Evolutionary conservation across 2,329 filamentous ascomycete species (phyloP).

Genomic region (Cladosporium sp.): DNA sequence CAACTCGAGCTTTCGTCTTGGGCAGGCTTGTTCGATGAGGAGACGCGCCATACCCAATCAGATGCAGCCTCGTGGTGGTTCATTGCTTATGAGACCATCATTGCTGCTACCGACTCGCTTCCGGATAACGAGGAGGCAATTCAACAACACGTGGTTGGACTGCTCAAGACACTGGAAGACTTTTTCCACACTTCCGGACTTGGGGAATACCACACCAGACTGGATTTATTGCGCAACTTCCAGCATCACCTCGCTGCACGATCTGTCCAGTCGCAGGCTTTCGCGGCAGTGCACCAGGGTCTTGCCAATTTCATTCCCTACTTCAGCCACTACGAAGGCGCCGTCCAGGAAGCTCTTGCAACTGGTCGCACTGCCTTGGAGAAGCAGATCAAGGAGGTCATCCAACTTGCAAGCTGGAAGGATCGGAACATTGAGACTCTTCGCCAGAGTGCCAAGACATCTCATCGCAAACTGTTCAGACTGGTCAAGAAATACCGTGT

Average conservation of each 20-base stretch:
- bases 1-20: slow-evolving; percentile 87
- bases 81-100: slow-evolving; percentile 82
- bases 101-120: slow-evolving; percentile 46
- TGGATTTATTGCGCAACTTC: slow-evolving; percentile 34
- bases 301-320: slow-evolving; percentile 71
- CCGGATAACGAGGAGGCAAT: slow-evolving; percentile 9
- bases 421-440: slow-evolving; percentile 91
- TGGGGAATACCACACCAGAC: slow-evolving; percentile 69
- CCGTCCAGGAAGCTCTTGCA: slow-evolving; percentile 58
- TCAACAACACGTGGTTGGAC: slow-evolving; percentile 6
- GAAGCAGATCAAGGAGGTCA: slow-evolving; percentile 86
- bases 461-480: slow-evolving; percentile 87
- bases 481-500: slow-evolving; percentile 84
- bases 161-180: slow-evolving; percentile 53
- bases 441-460: slow-evolving; percentile 80
- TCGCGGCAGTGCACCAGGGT: slow-evolving; percentile 56
- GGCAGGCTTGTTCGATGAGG: slow-evolving; percentile 80
- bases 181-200: slow-evolving; percentile 17
- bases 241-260: slow-evolving; percentile 16
- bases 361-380: slow-evolving; percentile 71
- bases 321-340: slow-evolving; percentile 63
- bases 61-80: slow-evolving; percentile 94
- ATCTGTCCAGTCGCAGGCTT: slow-evolving; percentile 38
- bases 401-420: slow-evolving; percentile 93
- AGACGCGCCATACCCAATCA: slow-evolving; percentile 66